phyloP scores from a whole-genome alignment of 345 rosid species.

The Salix dunnii region DNA sequence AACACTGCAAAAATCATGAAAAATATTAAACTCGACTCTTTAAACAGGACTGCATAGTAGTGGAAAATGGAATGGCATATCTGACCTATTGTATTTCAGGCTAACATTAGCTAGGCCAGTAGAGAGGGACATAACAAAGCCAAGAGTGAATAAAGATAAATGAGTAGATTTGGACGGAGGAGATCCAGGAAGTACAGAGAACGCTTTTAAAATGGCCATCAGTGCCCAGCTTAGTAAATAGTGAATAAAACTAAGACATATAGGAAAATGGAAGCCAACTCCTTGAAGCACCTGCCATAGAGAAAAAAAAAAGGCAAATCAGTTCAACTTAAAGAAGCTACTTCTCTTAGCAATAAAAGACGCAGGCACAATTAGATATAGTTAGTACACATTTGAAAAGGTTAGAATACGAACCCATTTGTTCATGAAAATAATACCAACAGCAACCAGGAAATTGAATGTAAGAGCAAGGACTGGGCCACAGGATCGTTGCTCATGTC shows the following conservation, averaged over 20 bases:
- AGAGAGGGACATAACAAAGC: slow-evolving; percentile 83
- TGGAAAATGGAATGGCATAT: background rate
- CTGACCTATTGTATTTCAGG: slow-evolving; percentile 90
- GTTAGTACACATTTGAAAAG: background rate
- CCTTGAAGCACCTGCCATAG: slow-evolving; percentile 72
- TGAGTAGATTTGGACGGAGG: slow-evolving; percentile 63
- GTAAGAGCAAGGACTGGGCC: slow-evolving; percentile 67
- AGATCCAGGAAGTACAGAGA: slow-evolving; percentile 65
- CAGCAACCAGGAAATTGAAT: slow-evolving; percentile 79
- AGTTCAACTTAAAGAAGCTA: background rate
- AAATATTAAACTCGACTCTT: background rate
- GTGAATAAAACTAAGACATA: slow-evolving; percentile 83
- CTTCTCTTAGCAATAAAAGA: background rate
- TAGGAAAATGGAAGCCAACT: slow-evolving; percentile 80
- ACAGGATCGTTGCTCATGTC: slow-evolving; percentile 56
- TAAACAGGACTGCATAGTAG: background rate
- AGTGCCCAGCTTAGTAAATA: slow-evolving; percentile 68
- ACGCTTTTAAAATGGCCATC: slow-evolving; percentile 75
- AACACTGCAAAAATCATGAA: slow-evolving; percentile 42
- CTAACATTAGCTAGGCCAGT: slow-evolving; percentile 98
- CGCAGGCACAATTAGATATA: background rate
- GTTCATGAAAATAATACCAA: slow-evolving; percentile 75
- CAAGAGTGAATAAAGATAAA: slow-evolving; percentile 65
- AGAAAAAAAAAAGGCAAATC: background rate
- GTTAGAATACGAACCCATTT: slow-evolving; percentile 57